Conservation (phyloP, 495 filamentous ascomycete genomes). For the Penicillium simplicissimum region DNA sequence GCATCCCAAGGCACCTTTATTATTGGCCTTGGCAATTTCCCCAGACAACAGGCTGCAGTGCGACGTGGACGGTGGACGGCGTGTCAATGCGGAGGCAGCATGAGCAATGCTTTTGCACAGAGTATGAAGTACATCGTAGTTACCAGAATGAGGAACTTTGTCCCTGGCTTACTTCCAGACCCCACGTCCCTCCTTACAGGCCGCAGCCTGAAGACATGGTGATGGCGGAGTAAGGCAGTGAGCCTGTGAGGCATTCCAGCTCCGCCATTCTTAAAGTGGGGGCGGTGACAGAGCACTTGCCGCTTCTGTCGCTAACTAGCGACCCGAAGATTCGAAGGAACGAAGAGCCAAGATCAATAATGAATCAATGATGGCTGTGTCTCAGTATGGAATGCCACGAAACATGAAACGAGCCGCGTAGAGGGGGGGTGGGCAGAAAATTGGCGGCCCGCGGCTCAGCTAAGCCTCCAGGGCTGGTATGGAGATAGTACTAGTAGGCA, state of each 20-base stretch:
- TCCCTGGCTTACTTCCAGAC: neutral
- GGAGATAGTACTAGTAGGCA: too few species aligned
- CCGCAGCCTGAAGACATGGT: neutral
- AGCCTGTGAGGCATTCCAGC: neutral
- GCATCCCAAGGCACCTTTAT: neutral
- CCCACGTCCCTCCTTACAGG: neutral
- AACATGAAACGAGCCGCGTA: constrained; percentile 5
- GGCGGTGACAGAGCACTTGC: neutral
- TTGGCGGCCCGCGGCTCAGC: constrained; percentile 1
- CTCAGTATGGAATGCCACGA: constrained; percentile 4
- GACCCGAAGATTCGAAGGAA: too few species aligned
- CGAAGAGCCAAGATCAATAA: neutral
- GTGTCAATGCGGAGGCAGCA: neutral
- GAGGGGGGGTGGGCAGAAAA: neutral
- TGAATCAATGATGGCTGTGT: neutral
- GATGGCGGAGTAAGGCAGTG: neutral
- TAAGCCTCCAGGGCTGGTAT: neutral
- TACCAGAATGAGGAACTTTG: neutral
- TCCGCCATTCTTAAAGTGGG: neutral
- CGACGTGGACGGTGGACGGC: neutral
- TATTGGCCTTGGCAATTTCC: constrained; percentile 4
- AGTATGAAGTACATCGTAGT: neutral
- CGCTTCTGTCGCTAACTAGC: neutral
- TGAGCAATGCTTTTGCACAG: neutral
- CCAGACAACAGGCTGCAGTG: constrained; percentile 2